Conservation (phyloP, 257 asterid species). For the Asclepias syriaca region DNA sequence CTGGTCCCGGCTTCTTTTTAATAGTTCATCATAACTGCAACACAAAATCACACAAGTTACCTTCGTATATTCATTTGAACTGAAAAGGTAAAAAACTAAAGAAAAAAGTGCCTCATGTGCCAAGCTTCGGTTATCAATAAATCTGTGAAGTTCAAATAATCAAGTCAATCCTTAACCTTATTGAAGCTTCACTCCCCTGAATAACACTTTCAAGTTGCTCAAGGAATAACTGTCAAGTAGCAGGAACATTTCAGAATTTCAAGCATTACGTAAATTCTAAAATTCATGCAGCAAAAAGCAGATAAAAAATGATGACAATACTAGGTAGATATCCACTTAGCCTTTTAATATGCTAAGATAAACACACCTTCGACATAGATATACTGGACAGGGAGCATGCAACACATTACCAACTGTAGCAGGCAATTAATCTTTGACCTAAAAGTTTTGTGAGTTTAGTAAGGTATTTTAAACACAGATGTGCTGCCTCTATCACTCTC, state of each 20-base stretch:
- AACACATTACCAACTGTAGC: neutral
- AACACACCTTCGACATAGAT: too few relatives aligned
- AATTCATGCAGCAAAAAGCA: constrained; percentile 8
- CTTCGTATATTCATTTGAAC: neutral
- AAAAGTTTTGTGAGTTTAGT: neutral
- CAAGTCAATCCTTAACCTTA: constrained; percentile 44
- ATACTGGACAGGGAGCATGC: neutral
- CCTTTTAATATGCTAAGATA: neutral
- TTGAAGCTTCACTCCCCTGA: constrained; percentile 57
- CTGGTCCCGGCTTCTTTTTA: constrained; percentile 76
- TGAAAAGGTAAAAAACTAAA: constrained; percentile 10
- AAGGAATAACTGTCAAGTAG: constrained; percentile 67
- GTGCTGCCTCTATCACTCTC: neutral
- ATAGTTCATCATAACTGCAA: constrained; percentile 79
- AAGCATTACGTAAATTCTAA: constrained; percentile 13
- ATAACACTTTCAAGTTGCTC: constrained; percentile 92
- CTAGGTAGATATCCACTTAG: neutral
- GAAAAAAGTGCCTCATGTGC: constrained; percentile 8
- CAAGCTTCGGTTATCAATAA: neutral
- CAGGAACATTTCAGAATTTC: constrained; percentile 20
- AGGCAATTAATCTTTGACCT: neutral
- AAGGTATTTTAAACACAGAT: neutral
- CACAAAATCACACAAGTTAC: constrained; percentile 19
- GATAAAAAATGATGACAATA: neutral
- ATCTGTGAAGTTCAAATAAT: neutral